Evolutionary conservation across 805 yeast genomes (phyloP), one percentile per base, ranked within the genome.

Genomic region (Myxozyma lipomycoides): DNA sequence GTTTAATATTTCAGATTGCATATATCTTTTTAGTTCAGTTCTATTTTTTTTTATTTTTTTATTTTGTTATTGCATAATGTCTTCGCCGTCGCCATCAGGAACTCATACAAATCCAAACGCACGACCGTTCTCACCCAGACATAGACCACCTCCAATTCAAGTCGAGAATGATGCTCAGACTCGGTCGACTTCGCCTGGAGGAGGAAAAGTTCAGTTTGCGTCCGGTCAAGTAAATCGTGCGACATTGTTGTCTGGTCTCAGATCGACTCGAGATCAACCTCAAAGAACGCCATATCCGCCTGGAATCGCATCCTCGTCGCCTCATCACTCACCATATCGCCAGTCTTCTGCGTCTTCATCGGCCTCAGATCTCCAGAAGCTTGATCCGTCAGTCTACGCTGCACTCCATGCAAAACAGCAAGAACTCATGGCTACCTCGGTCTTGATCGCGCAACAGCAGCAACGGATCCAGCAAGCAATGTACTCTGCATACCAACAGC

Each of bases 341-440:
- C n/a, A n/a, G n/a, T n/a, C n/a, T 18, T 17, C 22, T 19, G 49
- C 45, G 24, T 15, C n/a, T n/a, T n/a, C n/a, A n/a, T n/a, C n/a
- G n/a, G n/a, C n/a, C n/a, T n/a, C n/a, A n/a, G n/a, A n/a, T n/a
- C n/a, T n/a, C n/a, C n/a, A n/a, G n/a, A n/a, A n/a, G n/a, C n/a
- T n/a, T n/a, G 59, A 58, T 37, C 49, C 61, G 17, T 50, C 45
- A 23, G 49, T 61, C 42, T 65, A 65, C 43, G 65, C 67, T 3
- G 66, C 63, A n/a, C 43, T 65, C 39, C 67, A 65, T 37, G 64
- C 67, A 32, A 64, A 62, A 46, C 69, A 66, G 56, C 65, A 67
- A 46, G 68, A 66, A 48, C 58, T 66, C 43, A 39, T 61, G 49
- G 66, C 65, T 6, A 66, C 70, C 21, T 60, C 66, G 34, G 39